Evolutionary conservation across 768 basidiomycete genomes (phyloP), one percentile per base, ranked within the genome.

Genomic region (Nidularia pulvinata): DNA sequence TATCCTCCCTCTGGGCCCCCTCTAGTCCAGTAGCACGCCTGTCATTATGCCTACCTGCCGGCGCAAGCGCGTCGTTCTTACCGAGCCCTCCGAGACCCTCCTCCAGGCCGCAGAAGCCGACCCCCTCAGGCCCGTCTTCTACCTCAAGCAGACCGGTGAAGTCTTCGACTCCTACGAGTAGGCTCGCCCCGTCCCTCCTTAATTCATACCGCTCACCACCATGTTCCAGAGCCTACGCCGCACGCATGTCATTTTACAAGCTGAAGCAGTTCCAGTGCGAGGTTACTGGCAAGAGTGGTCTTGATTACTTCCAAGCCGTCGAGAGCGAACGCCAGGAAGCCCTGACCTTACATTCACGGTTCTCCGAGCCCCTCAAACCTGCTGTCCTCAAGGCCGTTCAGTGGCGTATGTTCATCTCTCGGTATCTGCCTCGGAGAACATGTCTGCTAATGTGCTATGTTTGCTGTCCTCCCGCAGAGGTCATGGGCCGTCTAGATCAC

Each of bases 111-210:
- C 78, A 63, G 79, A 83, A 69, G 70, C 82, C 43, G 82, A 86
- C 75, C 85, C 84, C 35, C 75, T 78, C 69, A 83, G 75, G 65
- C 85, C 87, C 59, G 95, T 98, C 69, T 98, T 86, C 75, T 95
- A 91, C 77, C 88, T 98, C 65, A 77, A 86, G 58, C 87, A 93
- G 71, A 98, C 96, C 3, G 96, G 95, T 65, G 96, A 98, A 83
- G 91, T 98, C 72, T 98, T 98, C 69, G 88, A 93, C 59, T 87
- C 87, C 66, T 98, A 97, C 67, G 95, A 97, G 95, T 97, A 65
- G 67, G 91, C 81, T 52, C 52, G 60, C 57, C 56, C 59, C 57
- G 55, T 58, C 47, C 61, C 64, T 58, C 61, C 51, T 50, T 39
- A 55, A 59, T 52, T 62, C 65, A 59, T 57, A 61, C 61, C 16